Evolutionary conservation across 495 filamentous ascomycete species (phyloP), one percentile per base, ranked within the genome.

Genomic region (Aspergillus incahuasiensis): DNA sequence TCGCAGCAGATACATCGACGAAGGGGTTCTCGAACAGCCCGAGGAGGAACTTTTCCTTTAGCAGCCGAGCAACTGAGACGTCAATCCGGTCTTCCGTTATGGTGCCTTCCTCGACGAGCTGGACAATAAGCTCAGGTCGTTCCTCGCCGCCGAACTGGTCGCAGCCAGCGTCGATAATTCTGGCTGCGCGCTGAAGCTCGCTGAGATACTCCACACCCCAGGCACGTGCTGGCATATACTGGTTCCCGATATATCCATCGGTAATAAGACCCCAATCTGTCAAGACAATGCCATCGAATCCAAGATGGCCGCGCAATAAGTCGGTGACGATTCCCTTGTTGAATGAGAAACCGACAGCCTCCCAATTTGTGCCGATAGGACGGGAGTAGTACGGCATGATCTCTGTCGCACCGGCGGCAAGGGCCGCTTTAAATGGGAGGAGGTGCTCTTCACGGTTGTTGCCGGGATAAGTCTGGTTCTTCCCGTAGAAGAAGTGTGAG

Each of bases 81-180:
- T 63, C 56, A 24, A 63, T 56, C 1, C 60, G 55, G 1, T 20
- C 34, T 39, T 59, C 52, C 1, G 47, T 6, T 1, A 59, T n/a
- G 2, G 35, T 2, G 13, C 42, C 52, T 1, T 43, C 8, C 15
- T 30, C n/a, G 1, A 63, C 60, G 0, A 59, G 42, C 21, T 56
- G 20, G 19, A 56, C 55, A 25, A 73, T 52, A 0, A 75, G 61
- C 39, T 74, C 72, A 0, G 70, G 63, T 0, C 68, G 59, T 3
- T 58, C 35, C 25, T 74, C 72, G 38, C 72, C 70, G 32, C 70
- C 69, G 40, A 74, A 63, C 43, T 72, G 68, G 46, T 74, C 72
- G 55, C 66, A 69, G 0, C 68, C 70, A 1, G 70, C 72, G 1
- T 70, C 60, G 9, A 74, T 46, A 34, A 72, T 56, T 25, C 50